Base-by-base conservation (phyloP, 495 filamentous ascomycete species). In the Aspergillus heteromorphus region DNA sequence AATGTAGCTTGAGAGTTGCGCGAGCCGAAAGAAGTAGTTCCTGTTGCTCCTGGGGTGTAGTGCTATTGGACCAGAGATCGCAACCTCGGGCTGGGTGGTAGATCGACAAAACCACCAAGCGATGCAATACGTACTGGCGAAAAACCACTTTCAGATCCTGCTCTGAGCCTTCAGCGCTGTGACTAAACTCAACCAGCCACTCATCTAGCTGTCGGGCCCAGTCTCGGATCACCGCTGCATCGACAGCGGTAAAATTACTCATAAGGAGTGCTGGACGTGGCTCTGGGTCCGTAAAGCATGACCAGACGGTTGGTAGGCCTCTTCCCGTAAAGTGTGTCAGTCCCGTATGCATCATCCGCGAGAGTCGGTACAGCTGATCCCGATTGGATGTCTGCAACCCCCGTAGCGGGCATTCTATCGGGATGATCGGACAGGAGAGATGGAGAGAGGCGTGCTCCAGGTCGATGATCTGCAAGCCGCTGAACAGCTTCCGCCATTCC, bases 331-430 rank as follows among this genome's bases (percentile, higher is more conserved):
- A 51, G 27, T 51, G 48, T 5, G 48, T 51, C 16, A 51, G 48
- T 16, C 48, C 34, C 2, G 48, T 51, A 20, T 51, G 48, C 48
- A 51, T 51, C 48, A 51, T 51, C 4, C 48, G 48, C 40, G 48
- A 40, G 5, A 40, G 11, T 27, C 48, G 23, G 25, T 51, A 51
- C 2, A 51, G 48, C 19, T 51, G 48, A 36, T 51, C 48, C 11
- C 34, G 31, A 4, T 36, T 13, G 6, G 48, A 41, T 6, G 48
- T 51, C 34, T 41, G 48, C 3, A 51, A 18, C 18, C 48, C 48
- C 19, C 21, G 34, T 5, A 51, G 34, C 8, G 48, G 48, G 2
- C 34, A 40, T 13, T 40, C 48, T 7, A 51, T 51, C 1, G 48
- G 48, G 5, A 51, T 51, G 18, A 51, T 23, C 2, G 48, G 48